Conservation (phyloP, 768 basidiomycete genomes). For the Mycena rebaudengoi region DNA sequence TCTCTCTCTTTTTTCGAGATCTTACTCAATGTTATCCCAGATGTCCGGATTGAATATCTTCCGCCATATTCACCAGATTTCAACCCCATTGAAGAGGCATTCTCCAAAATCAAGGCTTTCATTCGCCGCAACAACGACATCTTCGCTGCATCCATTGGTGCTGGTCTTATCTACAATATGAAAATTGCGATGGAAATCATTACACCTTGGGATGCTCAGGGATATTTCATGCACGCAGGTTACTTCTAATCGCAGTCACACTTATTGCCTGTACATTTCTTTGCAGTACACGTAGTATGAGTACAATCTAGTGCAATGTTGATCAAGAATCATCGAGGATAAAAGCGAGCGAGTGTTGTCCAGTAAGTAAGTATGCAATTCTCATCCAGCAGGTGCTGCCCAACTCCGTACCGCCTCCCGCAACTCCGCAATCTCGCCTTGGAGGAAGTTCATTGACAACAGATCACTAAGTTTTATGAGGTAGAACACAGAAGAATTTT, state of each 20-base stretch:
- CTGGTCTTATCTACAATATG: conserved; percentile 5
- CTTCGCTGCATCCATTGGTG: not conserved
- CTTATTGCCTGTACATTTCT: not conserved
- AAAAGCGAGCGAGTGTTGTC: not conserved
- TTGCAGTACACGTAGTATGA: conserved; percentile 1
- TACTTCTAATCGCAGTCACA: conserved; percentile 14
- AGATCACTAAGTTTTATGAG: not conserved
- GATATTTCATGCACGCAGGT: conserved; percentile 28
- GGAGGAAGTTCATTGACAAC: not conserved
- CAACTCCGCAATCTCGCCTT: conserved; percentile 12
- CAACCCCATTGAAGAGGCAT: conserved; percentile 45
- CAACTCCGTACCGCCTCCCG: not conserved
- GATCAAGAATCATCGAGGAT: not conserved
- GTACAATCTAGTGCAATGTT: not conserved
- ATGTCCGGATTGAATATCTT: conserved; percentile 31
- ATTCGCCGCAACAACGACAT: conserved; percentile 19
- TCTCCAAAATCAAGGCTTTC: conserved; percentile 38
- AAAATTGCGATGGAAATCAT: conserved; percentile 19
- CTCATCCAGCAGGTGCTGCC: not conserved
- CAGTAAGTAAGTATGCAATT: not conserved
- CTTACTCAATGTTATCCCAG: not conserved
- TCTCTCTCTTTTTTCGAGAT: not conserved
- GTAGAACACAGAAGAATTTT: not conserved
- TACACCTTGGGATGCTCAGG: conserved; percentile 20
- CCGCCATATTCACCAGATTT: conserved; percentile 44